phyloP scores from a whole-genome alignment of 345 rosid genomes.

The Camelina laxa region DNA sequence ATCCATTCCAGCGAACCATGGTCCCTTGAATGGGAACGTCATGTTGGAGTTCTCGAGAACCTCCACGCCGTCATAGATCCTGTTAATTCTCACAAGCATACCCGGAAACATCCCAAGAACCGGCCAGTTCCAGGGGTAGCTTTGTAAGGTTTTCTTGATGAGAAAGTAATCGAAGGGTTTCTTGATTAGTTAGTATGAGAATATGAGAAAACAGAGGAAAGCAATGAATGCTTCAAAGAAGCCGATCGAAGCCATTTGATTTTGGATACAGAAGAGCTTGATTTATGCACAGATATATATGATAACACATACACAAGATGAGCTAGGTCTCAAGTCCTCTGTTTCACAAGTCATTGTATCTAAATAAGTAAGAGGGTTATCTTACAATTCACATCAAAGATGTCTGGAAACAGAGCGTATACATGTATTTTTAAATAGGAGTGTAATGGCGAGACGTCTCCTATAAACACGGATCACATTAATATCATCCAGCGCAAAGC shows the following conservation, averaged over 20 bases:
- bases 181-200: slow-evolving; percentile 2
- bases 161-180: neutral
- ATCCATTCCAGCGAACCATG: slow-evolving; percentile 37
- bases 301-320: neutral
- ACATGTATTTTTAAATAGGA: neutral
- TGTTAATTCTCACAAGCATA: slow-evolving; percentile 6
- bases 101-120: slow-evolving; percentile 38
- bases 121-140: slow-evolving; percentile 38
- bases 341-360: neutral
- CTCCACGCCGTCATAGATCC: slow-evolving; percentile 3
- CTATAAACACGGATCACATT: neutral
- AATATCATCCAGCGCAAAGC: neutral
- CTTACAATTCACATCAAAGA: neutral
- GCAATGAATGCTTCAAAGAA: slow-evolving; percentile 23
- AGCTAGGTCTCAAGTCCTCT: neutral
- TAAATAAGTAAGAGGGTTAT: neutral
- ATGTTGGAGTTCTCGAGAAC: slow-evolving; percentile 24
- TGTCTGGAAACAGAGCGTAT: neutral
- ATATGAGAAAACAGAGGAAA: slow-evolving; percentile 29
- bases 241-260: slow-evolving; percentile 22
- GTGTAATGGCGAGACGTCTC: neutral
- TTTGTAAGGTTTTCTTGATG: slow-evolving; percentile 15
- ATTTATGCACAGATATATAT: neutral
- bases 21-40: slow-evolving; percentile 42
- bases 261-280: neutral